Evolutionary conservation across 208 protist species (phyloP).

Genomic region (Trichomonas tenax): DNA sequence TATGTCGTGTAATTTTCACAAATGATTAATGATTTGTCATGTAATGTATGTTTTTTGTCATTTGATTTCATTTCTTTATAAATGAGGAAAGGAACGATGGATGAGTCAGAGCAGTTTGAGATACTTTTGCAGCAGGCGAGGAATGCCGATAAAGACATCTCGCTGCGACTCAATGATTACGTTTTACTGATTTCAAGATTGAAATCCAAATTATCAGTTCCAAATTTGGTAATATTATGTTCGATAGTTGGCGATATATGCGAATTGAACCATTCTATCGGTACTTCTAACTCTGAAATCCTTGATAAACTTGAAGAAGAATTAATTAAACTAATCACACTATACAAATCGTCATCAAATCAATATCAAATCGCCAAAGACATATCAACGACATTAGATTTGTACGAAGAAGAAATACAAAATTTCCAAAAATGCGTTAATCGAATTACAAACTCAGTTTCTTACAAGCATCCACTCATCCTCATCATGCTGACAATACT

Average conservation of each 20-base stretch:
- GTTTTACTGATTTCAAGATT: neutral
- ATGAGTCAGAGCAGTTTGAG: neutral
- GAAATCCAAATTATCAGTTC: neutral
- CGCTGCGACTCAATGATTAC: neutral
- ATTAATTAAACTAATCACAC: neutral
- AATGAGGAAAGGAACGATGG: too few species aligned
- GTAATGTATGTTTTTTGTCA: too few species aligned
- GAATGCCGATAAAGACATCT: neutral
- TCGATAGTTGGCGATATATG: neutral
- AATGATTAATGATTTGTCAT: too few species aligned
- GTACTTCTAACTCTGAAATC: neutral
- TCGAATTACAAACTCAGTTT: neutral
- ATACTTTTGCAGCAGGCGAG: neutral
- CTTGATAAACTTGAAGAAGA: neutral
- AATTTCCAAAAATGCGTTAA: neutral
- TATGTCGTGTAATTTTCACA: too few species aligned
- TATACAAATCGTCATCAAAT: neutral
- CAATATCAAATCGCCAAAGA: neutral
- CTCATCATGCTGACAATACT: neutral
- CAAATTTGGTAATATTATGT: neutral
- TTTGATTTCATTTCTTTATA: too few species aligned
- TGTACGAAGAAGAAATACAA: neutral
- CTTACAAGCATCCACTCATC: neutral
- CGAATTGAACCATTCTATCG: neutral
- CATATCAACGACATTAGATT: neutral